Evolutionary conservation across 805 yeast species (phyloP).

Genomic region (Wickerhamomyces chambardii): DNA sequence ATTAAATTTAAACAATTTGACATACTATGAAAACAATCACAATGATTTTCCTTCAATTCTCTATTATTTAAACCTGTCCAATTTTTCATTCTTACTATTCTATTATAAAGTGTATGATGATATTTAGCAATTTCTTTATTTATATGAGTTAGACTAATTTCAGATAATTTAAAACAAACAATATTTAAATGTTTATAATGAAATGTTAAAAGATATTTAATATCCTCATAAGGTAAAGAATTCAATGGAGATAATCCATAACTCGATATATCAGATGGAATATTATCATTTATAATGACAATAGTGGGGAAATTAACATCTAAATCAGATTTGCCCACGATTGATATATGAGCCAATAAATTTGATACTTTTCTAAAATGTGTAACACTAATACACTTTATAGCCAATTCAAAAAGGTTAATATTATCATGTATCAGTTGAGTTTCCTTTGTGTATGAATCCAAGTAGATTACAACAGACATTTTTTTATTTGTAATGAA

Average conservation of each 20-base stretch:
- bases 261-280: too few species aligned
- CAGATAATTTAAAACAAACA: slow-evolving; percentile 8
- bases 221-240: slow-evolving; percentile 5
- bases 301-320: slow-evolving; percentile 18
- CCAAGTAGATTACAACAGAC: background rate
- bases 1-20: slow-evolving; percentile 18
- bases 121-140: slow-evolving; percentile 11
- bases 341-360: slow-evolving; percentile 9
- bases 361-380: slow-evolving; percentile 8
- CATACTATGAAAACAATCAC: slow-evolving; percentile 25
- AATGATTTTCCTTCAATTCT: slow-evolving; percentile 5
- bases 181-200: slow-evolving; percentile 16
- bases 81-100: slow-evolving; percentile 27
- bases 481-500: too few species aligned
- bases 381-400: slow-evolving; percentile 1
- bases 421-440: background rate
- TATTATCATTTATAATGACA: slow-evolving; percentile 12
- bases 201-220: slow-evolving; percentile 5
- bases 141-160: slow-evolving; percentile 8
- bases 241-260: slow-evolving; percentile 4
- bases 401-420: slow-evolving; percentile 1
- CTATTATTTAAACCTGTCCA: slow-evolving; percentile 30
- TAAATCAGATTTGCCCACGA: slow-evolving; percentile 16
- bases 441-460: background rate
- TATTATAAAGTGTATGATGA: slow-evolving; percentile 13